These are phyloP conservation scores for Pythium phragmiticola DNA, from an alignment of 352 stramenopile genomes.

Conservation along the genomic window DNA sequence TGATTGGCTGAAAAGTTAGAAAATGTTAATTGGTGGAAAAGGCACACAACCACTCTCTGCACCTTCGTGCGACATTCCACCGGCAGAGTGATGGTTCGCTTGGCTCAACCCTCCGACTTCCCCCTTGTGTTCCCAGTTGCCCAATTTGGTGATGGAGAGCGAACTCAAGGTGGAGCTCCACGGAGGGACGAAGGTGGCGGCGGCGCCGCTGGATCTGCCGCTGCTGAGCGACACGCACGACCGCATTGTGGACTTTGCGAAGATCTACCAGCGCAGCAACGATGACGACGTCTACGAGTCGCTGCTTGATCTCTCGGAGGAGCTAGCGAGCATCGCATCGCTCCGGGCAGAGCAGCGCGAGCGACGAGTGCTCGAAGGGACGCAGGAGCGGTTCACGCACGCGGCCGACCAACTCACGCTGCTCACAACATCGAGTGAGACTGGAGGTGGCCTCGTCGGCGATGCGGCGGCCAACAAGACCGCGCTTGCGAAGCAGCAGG, in stretches of 20 bases:
- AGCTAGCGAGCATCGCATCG: constrained; percentile 48
- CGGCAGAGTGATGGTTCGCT: neutral
- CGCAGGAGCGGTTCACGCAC: constrained; percentile 34
- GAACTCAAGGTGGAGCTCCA: constrained; percentile 14
- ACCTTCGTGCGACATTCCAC: constrained; percentile 7
- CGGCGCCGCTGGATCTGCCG: constrained; percentile 19
- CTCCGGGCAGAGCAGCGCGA: constrained; percentile 30
- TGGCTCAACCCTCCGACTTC: neutral
- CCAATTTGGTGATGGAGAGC: constrained; percentile 3
- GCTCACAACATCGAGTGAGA: constrained; percentile 58
- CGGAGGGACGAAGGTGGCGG: constrained; percentile 1
- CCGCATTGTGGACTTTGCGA: constrained; percentile 54
- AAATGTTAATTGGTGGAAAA: constrained; percentile 27
- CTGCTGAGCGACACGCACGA: constrained; percentile 26
- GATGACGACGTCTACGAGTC: constrained; percentile 53
- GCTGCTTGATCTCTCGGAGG: constrained; percentile 50
- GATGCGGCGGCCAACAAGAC: constrained; percentile 46
- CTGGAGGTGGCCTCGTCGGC: constrained; percentile 26
- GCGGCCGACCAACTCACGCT: constrained; percentile 64
- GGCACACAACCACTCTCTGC: neutral
- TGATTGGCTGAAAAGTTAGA: constrained; percentile 21
- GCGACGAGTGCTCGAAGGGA: constrained; percentile 23
- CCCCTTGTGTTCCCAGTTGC: neutral
- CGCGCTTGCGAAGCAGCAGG: constrained; percentile 30
- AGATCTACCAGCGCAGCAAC: constrained; percentile 63